Percentiles rank a stretch among this genome's conserved stretches.
Evolutionary conservation across 176 grass and related monocot genomes (phyloP).

Genomic region (Typha latifolia): DNA sequence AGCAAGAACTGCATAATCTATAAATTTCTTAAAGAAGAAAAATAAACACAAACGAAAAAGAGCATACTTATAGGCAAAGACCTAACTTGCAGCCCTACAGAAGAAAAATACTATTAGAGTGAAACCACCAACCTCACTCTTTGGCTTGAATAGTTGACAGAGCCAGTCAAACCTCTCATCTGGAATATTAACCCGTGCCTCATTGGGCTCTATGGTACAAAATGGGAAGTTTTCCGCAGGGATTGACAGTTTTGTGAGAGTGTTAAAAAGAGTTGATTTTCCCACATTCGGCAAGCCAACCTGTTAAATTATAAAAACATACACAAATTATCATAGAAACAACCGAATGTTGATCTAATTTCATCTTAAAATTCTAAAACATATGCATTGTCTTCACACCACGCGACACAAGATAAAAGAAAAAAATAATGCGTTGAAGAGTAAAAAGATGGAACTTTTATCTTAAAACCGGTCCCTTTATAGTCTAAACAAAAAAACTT

Average conservation of each 20-base stretch:
- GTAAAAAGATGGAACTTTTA: too few species aligned
- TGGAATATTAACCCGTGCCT: constrained; percentile 74
- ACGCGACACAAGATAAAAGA: too few species aligned
- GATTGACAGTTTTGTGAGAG: constrained; percentile 85
- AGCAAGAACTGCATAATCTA: too few species aligned
- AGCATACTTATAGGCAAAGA: neutral
- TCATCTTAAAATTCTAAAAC: neutral
- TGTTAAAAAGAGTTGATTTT: constrained; percentile 96
- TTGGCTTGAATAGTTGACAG: constrained; percentile 83
- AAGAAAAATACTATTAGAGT: neutral
- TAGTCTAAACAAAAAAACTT: too few species aligned
- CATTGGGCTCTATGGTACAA: constrained; percentile 96
- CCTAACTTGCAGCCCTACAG: neutral
- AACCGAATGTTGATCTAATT: neutral
- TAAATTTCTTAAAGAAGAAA: neutral
- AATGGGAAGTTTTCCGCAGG: constrained; percentile 98
- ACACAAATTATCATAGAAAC: neutral
- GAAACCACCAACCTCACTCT: constrained; percentile 70
- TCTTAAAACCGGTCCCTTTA: too few species aligned
- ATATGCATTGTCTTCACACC: neutral
- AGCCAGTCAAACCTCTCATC: constrained; percentile 98
- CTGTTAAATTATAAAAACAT: constrained; percentile 21
- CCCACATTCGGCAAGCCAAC: constrained; percentile 99
- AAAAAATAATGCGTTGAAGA: too few species aligned
- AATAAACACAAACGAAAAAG: neutral